Evolutionary conservation across 768 basidiomycete species (phyloP), one percentile per base, ranked within the genome.

Genomic region (Chalciporus pseudorubinellus): DNA sequence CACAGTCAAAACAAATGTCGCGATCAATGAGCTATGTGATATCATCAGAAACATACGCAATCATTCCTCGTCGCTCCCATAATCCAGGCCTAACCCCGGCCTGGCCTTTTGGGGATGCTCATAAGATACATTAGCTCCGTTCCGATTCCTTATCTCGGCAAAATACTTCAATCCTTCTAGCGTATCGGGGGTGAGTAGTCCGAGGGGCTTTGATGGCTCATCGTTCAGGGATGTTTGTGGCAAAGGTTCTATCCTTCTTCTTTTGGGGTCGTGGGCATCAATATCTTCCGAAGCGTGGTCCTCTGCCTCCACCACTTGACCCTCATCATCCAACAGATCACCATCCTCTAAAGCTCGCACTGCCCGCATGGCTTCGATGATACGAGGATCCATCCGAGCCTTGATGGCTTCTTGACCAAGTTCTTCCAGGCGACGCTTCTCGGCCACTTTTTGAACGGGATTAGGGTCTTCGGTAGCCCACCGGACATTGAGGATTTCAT

Each of bases 391-490:
- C 77, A 98, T 85, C 44, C 79, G 78, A 19, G 88, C 82, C 36
- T 81, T 79, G 64, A 99, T 95, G 3, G 90, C 94, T 52, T 90
- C 84, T 57, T 88, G 84, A 0, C 97, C 97, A 59, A 86, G 76
- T 3, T 88, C 85, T 64, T 93, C 89, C 24, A 99, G 67, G 12
- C 94, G 77, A 9, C 80, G 77, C 62, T 93, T 89, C 70, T 98
- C 97, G 0, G 82, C 80, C 8, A 88, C 84, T 61, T 94, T 95
- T 56, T 88, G 84, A 0, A 83, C 83, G 1, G 95, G 97, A 67
- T 99, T 99, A 1, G 97, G 97, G 67, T 99, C 97, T 65, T 97
- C 95, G 0, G 95, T 98, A 31, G 97, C 97, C 97, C 97, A 99
- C 43, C 95, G 87, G 46, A 98, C 94, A 70, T 99, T 99, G 53